These are phyloP conservation scores for Torulaspora gathmanii DNA, from an alignment of 805 yeast species.

Conservation along the genomic window DNA sequence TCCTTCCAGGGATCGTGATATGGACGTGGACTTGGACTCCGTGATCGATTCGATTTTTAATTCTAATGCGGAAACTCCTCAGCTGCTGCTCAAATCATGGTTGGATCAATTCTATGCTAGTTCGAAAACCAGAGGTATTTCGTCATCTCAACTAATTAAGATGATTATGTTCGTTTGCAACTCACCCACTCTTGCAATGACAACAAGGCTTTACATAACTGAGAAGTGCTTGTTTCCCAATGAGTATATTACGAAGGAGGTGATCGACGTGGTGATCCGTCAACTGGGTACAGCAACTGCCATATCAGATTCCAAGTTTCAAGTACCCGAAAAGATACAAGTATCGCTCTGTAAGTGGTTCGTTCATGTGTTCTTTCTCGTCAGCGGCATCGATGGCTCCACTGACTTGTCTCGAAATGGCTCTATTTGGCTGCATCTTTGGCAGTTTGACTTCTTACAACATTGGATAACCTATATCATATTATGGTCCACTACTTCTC, in stretches of 20 bases:
- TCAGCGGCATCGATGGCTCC: constrained; percentile 17
- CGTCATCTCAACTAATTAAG: constrained; percentile 12
- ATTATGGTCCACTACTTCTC: constrained; percentile 31
- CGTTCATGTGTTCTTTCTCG: constrained; percentile 29
- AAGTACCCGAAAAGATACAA: constrained; percentile 27
- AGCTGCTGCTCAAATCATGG: constrained; percentile 8
- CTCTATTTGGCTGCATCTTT: constrained; percentile 34
- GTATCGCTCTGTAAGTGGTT: constrained; percentile 35
- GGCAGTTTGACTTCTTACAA: constrained; percentile 38
- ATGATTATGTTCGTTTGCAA: constrained; percentile 21
- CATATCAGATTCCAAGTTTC: constrained; percentile 18
- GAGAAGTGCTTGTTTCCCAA: constrained; percentile 31
- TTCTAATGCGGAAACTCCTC: constrained; percentile 9
- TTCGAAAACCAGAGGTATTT: constrained; percentile 20
- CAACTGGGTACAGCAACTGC: constrained; percentile 32
- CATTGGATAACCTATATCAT: constrained; percentile 35
- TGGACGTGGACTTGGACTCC: constrained; percentile 6
- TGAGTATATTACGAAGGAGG: constrained; percentile 24
- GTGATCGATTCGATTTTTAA: constrained; percentile 4
- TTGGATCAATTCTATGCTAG: constrained; percentile 14
- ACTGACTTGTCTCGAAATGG: constrained; percentile 7
- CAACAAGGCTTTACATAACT: constrained; percentile 26
- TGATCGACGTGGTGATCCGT: constrained; percentile 28
- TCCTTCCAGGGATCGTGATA: background rate
- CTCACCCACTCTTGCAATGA: constrained; percentile 14